Evolutionary conservation across 805 yeast species (phyloP).

Genomic region (Kregervanrija delftensis): DNA sequence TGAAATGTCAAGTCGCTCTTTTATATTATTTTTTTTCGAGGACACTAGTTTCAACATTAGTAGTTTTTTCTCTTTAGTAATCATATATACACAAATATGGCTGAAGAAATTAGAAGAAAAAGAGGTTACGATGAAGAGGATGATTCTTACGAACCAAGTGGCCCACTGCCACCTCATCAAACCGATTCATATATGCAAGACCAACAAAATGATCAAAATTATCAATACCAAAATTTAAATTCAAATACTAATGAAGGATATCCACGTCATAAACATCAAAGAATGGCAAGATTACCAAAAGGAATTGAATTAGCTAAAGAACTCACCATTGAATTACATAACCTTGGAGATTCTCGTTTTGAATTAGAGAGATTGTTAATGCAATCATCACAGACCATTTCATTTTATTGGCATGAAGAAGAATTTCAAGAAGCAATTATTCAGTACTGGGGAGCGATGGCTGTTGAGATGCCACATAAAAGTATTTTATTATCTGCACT

Average conservation of each 20-base stretch:
- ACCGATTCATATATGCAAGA: background rate
- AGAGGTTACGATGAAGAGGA: slow-evolving; percentile 13
- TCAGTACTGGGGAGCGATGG: slow-evolving; percentile 58
- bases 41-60: no score
- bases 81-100: slow-evolving; percentile 3
- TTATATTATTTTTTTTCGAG: no score
- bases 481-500: slow-evolving; percentile 64
- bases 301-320: slow-evolving; percentile 35
- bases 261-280: slow-evolving; percentile 1
- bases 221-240: background rate
- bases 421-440: slow-evolving; percentile 53
- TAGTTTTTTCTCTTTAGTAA: background rate
- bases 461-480: slow-evolving; percentile 89
- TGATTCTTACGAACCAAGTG: slow-evolving; percentile 6
- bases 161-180: slow-evolving; percentile 2
- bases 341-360: slow-evolving; percentile 46
- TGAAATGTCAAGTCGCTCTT: no score
- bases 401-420: slow-evolving; percentile 46
- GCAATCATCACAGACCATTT: slow-evolving; percentile 42
- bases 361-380: slow-evolving; percentile 36
- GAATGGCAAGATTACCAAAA: slow-evolving; percentile 7
- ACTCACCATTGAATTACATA: slow-evolving; percentile 35
- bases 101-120: slow-evolving; percentile 11
- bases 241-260: background rate
- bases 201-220: background rate